Evolutionary conservation across 2,329 filamentous ascomycete species (phyloP).

Genomic region (Sporothrix protearum): DNA sequence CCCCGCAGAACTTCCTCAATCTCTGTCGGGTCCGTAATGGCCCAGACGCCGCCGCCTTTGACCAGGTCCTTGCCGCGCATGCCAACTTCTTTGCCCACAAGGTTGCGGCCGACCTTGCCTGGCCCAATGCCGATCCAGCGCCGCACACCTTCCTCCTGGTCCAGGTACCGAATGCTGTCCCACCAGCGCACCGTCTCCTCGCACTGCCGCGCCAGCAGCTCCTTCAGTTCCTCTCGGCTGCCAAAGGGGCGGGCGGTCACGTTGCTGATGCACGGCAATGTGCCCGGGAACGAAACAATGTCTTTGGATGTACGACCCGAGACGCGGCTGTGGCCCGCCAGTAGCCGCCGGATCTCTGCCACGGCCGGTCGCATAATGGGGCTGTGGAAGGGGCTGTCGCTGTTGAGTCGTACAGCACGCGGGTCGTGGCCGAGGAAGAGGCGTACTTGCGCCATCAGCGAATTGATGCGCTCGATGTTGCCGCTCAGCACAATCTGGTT

Average conservation of each 20-base stretch:
- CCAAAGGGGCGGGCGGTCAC: slow-evolving; percentile 75
- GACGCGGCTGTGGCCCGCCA: slow-evolving; percentile 57
- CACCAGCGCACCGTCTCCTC: slow-evolving; percentile 95
- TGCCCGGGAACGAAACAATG: slow-evolving; percentile 70
- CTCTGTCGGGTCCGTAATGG: slow-evolving; percentile 74
- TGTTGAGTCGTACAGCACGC: slow-evolving; percentile 78
- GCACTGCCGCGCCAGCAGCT: slow-evolving; percentile 74
- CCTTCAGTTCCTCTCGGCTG: slow-evolving; percentile 69
- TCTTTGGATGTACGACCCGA: slow-evolving; percentile 55
- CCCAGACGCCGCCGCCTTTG: slow-evolving; percentile 91
- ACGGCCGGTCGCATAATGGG: slow-evolving; percentile 87
- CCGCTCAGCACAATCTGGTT: slow-evolving; percentile 95
- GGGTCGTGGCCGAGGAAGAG: slow-evolving; percentile 92
- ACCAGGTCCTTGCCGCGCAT: slow-evolving; percentile 73
- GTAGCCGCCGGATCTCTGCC: slow-evolving; percentile 64
- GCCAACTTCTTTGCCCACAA: slow-evolving; percentile 93
- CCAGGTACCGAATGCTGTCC: slow-evolving; percentile 85
- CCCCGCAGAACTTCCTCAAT: slow-evolving; percentile 65
- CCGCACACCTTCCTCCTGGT: slow-evolving; percentile 75
- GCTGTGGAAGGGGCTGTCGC: slow-evolving; percentile 86
- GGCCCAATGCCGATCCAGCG: slow-evolving; percentile 91
- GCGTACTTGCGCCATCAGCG: slow-evolving; percentile 75
- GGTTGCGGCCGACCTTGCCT: slow-evolving; percentile 86
- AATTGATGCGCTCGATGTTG: slow-evolving; percentile 75
- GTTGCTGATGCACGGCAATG: slow-evolving; percentile 79